phyloP scores from a whole-genome alignment of 2,329 filamentous ascomycete genomes.

The Penicillium sp. region DNA sequence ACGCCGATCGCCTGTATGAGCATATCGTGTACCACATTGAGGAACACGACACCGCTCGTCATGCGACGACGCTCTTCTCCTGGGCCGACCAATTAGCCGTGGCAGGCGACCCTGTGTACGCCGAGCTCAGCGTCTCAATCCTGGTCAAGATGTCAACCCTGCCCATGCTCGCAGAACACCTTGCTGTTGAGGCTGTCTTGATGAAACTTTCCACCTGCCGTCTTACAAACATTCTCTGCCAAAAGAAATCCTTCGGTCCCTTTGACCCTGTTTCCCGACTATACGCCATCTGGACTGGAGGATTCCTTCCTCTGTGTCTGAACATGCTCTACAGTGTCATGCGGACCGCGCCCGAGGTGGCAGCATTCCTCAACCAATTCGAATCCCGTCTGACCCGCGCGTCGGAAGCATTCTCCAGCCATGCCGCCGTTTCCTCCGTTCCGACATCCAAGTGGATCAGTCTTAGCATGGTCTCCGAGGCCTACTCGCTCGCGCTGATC shows the following conservation, averaged over 20 bases:
- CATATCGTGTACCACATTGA: conserved; percentile 69
- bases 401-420: conserved; percentile 65
- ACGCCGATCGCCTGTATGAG: conserved; percentile 68
- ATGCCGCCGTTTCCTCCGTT: conserved; percentile 46
- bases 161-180: conserved; percentile 77
- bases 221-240: conserved; percentile 72
- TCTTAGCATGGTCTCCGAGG: conserved; percentile 70
- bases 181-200: conserved; percentile 83
- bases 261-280: conserved; percentile 75
- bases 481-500: conserved; percentile 75
- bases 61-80: conserved; percentile 83
- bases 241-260: conserved; percentile 67
- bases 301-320: conserved; percentile 80
- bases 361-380: conserved; percentile 86
- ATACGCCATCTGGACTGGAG: conserved; percentile 87
- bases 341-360: conserved; percentile 76
- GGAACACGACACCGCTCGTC: conserved; percentile 69
- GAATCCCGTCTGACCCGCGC: conserved; percentile 73
- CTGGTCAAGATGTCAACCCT: conserved; percentile 83
- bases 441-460: conserved; percentile 64
- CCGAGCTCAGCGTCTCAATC: conserved; percentile 86
- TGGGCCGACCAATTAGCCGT: conserved; percentile 84
- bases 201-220: conserved; percentile 76
- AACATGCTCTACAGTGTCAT: conserved; percentile 84
- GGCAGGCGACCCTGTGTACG: conserved; percentile 83